These are phyloP conservation scores for Myotisia sp. DNA, from an alignment of 2,329 filamentous ascomycete genomes.

Conservation along the genomic window DNA sequence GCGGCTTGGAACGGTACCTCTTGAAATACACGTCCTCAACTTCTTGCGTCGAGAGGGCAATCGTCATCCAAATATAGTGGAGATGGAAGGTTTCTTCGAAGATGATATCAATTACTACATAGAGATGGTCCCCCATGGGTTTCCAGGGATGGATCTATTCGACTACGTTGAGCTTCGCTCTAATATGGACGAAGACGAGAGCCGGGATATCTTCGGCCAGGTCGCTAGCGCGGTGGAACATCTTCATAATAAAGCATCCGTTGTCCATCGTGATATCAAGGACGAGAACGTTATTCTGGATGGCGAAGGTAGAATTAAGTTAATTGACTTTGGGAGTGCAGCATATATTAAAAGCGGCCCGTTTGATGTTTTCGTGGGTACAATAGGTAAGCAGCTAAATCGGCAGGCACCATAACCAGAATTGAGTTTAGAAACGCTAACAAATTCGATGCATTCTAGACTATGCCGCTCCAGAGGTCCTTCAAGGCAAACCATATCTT, in stretches of 20 bases:
- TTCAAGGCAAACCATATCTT: conserved; percentile 79
- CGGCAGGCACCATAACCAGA: not conserved
- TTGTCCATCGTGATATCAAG: conserved; percentile 97
- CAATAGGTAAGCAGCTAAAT: conserved; percentile 57
- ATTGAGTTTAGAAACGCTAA: no score
- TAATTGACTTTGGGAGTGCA: conserved; percentile 96
- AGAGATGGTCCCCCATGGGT: conserved; percentile 83
- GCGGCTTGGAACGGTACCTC: conserved; percentile 77
- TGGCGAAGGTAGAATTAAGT: conserved; percentile 85
- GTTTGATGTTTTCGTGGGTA: conserved; percentile 97
- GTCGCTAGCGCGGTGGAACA: conserved; percentile 82
- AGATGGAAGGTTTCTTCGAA: conserved; percentile 56
- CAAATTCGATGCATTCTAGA: no score
- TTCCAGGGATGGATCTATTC: conserved; percentile 96
- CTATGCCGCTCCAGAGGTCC: conserved; percentile 95
- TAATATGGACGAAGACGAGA: conserved; percentile 92
- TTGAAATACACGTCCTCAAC: conserved; percentile 94
- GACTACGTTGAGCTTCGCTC: conserved; percentile 95
- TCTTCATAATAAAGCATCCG: conserved; percentile 74
- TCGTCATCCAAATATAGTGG: conserved; percentile 51
- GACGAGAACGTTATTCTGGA: conserved; percentile 96
- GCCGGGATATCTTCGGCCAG: conserved; percentile 87
- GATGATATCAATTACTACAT: conserved; percentile 79
- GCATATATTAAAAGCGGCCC: conserved; percentile 97
- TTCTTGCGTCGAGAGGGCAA: conserved; percentile 64